Evolutionary conservation across 768 basidiomycete species (phyloP).

Genomic region (Brasilioporus rufonigricans): DNA sequence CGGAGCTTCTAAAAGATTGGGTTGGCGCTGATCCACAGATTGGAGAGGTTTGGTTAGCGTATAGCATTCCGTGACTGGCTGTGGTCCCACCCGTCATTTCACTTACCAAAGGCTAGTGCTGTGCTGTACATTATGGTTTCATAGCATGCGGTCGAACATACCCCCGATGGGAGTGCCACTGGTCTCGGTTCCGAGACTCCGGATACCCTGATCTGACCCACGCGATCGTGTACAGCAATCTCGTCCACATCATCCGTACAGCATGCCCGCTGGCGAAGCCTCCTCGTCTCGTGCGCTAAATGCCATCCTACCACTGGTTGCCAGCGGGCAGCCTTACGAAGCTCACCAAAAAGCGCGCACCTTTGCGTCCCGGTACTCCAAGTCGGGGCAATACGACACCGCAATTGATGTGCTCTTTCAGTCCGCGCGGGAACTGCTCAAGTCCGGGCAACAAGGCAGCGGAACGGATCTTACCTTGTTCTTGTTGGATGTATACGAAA

Average conservation of each 20-base stretch:
- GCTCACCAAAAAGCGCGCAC: slow-evolving; percentile 97
- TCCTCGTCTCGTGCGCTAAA: slow-evolving; percentile 66
- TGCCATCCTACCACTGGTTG: slow-evolving; percentile 73
- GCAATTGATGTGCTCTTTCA: slow-evolving; percentile 95
- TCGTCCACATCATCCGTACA: slow-evolving; percentile 6
- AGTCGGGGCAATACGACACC: slow-evolving; percentile 76
- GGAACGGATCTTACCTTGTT: slow-evolving; percentile 83
- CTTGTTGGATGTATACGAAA: slow-evolving; percentile 81
- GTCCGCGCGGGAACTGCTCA: slow-evolving; percentile 82
- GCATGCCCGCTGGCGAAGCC: slow-evolving; percentile 25
- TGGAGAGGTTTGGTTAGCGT: slow-evolving; percentile 75
- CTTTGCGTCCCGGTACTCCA: slow-evolving; percentile 84
- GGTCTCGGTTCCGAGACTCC: too few relatives aligned
- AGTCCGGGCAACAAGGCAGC: slow-evolving; percentile 84
- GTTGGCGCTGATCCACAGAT: slow-evolving; percentile 56
- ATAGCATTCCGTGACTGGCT: slow-evolving; percentile 65
- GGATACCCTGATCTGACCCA: slow-evolving; percentile 16
- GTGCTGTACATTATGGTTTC: slow-evolving; percentile 1
- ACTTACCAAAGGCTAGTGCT: not conserved
- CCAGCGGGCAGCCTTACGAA: slow-evolving; percentile 74
- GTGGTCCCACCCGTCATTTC: not conserved
- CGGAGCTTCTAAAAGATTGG: slow-evolving; percentile 63
- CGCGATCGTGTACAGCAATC: slow-evolving; percentile 1
- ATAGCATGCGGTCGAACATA: not conserved
- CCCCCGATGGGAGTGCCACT: slow-evolving; percentile 5